Percentiles rank a stretch among this genome's conserved stretches.
phyloP scores from a whole-genome alignment of 768 basidiomycete genomes.

The Pleurotus salmoneostramineus region DNA sequence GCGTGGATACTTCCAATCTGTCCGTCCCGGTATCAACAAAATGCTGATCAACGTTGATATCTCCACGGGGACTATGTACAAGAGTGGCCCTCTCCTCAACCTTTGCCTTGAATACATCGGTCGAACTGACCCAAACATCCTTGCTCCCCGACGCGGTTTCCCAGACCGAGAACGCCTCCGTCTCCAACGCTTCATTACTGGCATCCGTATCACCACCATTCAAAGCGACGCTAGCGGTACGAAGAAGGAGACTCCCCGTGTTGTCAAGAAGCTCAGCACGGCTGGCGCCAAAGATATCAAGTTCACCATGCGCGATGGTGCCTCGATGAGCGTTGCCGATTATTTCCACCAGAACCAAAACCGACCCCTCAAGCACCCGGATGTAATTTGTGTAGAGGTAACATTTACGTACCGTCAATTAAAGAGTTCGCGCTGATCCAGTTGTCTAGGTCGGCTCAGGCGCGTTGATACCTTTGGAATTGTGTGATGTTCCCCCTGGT shows the following conservation, averaged over 20 bases:
- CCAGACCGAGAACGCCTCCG: conserved; percentile 53
- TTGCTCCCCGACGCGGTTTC: conserved; percentile 39
- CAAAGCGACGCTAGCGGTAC: conserved; percentile 28
- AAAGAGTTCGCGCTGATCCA: not conserved
- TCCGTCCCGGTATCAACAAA: conserved; percentile 55
- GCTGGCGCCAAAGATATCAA: conserved; percentile 48
- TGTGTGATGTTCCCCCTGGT: conserved; percentile 53
- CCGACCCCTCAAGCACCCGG: conserved; percentile 52
- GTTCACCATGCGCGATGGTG: conserved; percentile 59
- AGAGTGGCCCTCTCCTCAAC: conserved; percentile 47
- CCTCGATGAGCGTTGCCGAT: conserved; percentile 49
- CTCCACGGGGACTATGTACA: conserved; percentile 70
- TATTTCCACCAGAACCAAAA: conserved; percentile 56
- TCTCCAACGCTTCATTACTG: conserved; percentile 53
- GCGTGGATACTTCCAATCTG: conserved; percentile 74
- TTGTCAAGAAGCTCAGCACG: conserved; percentile 55
- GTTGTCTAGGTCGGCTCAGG: conserved; percentile 52
- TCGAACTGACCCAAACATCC: conserved; percentile 22
- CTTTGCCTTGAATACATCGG: conserved; percentile 51
- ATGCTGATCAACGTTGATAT: conserved; percentile 72
- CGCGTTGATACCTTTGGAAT: conserved; percentile 58
- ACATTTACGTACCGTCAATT: too few relatives aligned
- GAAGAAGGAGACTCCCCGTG: conserved; percentile 40
- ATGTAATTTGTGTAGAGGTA: conserved; percentile 68
- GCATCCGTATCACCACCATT: conserved; percentile 44